Base-by-base conservation (phyloP, 2,329 filamentous ascomycete species). In the Sporothrix humicola region DNA sequence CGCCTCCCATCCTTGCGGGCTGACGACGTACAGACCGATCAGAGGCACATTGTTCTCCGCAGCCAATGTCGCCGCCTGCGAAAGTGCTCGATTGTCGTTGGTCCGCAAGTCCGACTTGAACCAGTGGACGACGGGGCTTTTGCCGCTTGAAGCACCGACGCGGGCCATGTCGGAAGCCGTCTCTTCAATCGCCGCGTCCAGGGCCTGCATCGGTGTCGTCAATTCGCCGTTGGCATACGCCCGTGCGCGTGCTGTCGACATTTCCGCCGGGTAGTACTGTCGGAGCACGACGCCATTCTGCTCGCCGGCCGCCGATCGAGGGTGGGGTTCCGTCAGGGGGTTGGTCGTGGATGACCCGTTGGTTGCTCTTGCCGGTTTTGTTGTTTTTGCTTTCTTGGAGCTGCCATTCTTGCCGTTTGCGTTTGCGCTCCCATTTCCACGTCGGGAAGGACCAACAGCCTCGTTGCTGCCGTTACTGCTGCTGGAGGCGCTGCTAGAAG, bases 191-290 rank as follows among this genome's bases (percentile, higher is more conserved):
- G 90, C 89, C 0, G 83, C 80, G 6, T 89, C 80, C 1, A 97
- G 85, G 0, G 87, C 81, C 77, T 94, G 89, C 23, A 97, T 92
- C 0, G 94, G 95, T 0, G 92, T 89, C 3, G 90, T 87, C 3
- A 97, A 83, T 66, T 88, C 86, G 71, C 91, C 87, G n/a, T 87
- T 82, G 72, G 88, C 92, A 82, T 97, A 98, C 70, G 91, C 90
- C 5, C 85, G 84, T 71, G 92, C 94, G 54, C 94, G 90, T 69
- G 87, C 88, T 78, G 94, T 96, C 82, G 87, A 92, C 91, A 98
- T 97, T 80, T 97, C 94, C 0, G 89, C 88, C 0, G 94, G 94
- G 77, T 97, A 98, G 82, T 91, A 97, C 66, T 92, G 87, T 56
- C 91, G 89, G 50, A 92, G 84, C 0, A 93, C 89, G 69, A 93